A percentile compares a stretch with the other conserved stretches of the same genome.
These are phyloP conservation scores for Antitrichia curtipendula DNA, from an alignment of 225 moss, liverwort and hornwort genomes.

Conservation along the genomic window DNA sequence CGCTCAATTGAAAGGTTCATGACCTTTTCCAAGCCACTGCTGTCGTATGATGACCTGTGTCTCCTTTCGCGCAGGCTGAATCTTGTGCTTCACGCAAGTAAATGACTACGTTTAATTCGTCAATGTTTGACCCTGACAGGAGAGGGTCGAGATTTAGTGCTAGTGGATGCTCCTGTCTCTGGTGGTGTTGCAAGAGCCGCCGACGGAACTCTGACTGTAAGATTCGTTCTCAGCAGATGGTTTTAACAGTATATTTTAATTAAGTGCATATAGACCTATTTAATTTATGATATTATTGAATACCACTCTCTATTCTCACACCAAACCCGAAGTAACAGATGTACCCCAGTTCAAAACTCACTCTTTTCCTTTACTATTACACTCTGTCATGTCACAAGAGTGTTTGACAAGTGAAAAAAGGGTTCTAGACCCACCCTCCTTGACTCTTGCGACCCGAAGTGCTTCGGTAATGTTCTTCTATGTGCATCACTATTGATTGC, in stretches of 20 bases:
- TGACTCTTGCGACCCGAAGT: neutral
- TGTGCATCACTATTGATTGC: neutral
- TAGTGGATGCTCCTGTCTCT: conserved; percentile 96
- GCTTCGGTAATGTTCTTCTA: neutral
- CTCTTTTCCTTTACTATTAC: neutral
- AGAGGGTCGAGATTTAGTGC: conserved; percentile 58
- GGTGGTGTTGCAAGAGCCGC: conserved; percentile 79
- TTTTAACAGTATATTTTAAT: neutral
- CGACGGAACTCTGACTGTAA: conserved; percentile 75
- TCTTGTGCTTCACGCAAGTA: neutral
- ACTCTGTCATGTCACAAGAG: neutral
- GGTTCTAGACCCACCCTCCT: neutral
- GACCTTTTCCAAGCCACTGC: neutral
- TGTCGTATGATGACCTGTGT: neutral
- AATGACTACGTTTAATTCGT: neutral
- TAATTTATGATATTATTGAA: neutral
- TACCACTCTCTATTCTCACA: neutral
- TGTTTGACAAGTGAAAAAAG: neutral
- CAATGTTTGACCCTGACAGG: conserved; percentile 30
- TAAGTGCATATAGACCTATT: neutral
- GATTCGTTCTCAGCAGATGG: neutral
- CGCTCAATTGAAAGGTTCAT: conserved; percentile 47
- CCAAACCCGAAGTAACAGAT: neutral
- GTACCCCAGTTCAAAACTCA: too few species aligned
- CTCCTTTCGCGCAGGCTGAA: neutral